These are phyloP conservation scores for Quercus wislizeni DNA, from an alignment of 306 rosid genomes.

Conservation along the genomic window DNA sequence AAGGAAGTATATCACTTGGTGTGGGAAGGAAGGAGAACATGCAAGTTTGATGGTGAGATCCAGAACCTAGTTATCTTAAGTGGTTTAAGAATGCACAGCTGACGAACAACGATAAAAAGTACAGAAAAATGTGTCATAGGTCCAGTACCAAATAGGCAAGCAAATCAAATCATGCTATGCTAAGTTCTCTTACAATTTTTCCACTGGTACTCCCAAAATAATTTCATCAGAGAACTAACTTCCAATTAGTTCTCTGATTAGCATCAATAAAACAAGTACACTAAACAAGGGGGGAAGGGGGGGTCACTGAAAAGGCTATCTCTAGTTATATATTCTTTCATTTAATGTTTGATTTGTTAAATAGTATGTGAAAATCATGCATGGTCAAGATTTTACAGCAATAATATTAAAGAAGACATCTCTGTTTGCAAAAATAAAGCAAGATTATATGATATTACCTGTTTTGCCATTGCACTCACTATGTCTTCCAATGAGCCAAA, in stretches of 20 bases:
- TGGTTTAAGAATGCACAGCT: neutral
- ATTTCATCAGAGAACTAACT: neutral
- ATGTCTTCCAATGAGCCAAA: conserved; percentile 82
- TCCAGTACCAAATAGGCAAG: neutral
- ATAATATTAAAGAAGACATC: conserved; percentile 11
- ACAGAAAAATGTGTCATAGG: neutral
- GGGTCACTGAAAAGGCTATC: neutral
- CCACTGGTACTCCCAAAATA: neutral
- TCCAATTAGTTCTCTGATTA: neutral
- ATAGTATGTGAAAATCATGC: neutral
- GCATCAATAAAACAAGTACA: neutral
- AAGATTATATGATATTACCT: conserved; percentile 45
- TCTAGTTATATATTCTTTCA: neutral
- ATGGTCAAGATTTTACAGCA: neutral
- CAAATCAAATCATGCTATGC: neutral
- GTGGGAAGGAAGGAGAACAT: too few species aligned
- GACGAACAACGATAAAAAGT: neutral
- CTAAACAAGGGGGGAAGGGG: neutral
- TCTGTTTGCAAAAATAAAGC: conserved; percentile 4
- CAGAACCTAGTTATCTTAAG: neutral
- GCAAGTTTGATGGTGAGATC: neutral
- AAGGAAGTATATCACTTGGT: too few species aligned
- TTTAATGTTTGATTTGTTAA: neutral
- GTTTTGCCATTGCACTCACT: conserved; percentile 65
- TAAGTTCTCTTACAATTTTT: neutral